Evolutionary conservation across 306 rosid species (phyloP).

Genomic region (Quercus cerris): DNA sequence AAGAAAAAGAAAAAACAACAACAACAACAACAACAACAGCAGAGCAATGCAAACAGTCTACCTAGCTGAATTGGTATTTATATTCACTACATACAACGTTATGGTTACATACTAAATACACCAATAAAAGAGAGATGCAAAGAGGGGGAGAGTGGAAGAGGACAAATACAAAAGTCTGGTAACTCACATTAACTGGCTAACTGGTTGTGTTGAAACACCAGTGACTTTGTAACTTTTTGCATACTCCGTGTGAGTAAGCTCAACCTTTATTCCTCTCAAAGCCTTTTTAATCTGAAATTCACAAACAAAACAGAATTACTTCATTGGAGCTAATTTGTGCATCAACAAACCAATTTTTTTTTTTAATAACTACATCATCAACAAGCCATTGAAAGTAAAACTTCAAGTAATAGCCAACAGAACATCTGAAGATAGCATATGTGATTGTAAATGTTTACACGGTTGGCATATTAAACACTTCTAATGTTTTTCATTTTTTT

Average conservation of each 20-base stretch:
- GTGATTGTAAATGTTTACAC: background rate
- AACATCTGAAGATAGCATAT: background rate
- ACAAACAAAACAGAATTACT: background rate
- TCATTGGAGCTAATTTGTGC: background rate
- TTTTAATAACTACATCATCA: background rate
- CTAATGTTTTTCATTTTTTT: too few species aligned
- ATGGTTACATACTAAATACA: too few species aligned
- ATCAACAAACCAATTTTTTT: too few species aligned
- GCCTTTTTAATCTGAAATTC: slow-evolving; percentile 46
- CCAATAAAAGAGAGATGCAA: too few species aligned
- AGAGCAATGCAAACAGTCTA: too few species aligned
- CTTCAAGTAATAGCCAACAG: background rate
- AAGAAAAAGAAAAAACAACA: too few species aligned
- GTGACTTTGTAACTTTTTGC: slow-evolving; percentile 32
- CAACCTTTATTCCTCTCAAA: slow-evolving; percentile 50
- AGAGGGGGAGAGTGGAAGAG: background rate
- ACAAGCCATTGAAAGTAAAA: background rate
- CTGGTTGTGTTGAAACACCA: slow-evolving; percentile 45
- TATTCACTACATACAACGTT: too few species aligned
- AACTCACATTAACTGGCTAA: slow-evolving; percentile 48
- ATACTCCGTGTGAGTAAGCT: background rate
- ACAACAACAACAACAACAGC: too few species aligned
- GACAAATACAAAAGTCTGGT: background rate
- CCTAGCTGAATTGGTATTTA: too few species aligned
- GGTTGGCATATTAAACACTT: too few species aligned